Percentiles rank a stretch among this genome's conserved stretches.
These are phyloP conservation scores for Pseudogymnoascus sp. DNA, from an alignment of 2,329 filamentous ascomycete genomes.

Conservation along the genomic window DNA sequence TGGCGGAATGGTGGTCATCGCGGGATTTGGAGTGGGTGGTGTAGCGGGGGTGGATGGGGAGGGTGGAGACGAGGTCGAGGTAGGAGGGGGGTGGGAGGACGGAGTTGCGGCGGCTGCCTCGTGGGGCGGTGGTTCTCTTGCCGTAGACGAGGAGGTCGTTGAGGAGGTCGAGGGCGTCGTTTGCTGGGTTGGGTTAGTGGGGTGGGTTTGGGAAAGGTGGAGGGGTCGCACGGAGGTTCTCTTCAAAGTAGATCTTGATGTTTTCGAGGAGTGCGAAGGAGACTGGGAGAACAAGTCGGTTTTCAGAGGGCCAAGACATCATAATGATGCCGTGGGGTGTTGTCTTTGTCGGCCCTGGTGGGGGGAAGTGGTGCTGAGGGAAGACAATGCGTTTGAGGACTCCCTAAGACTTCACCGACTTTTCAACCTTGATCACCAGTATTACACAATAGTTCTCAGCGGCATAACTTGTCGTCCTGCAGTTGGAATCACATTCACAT, in stretches of 20 bases:
- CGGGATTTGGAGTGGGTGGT: slow-evolving; percentile 63
- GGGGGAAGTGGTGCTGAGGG: not conserved
- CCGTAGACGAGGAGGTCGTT: slow-evolving; percentile 55
- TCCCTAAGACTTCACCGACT: not conserved
- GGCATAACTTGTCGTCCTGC: not conserved
- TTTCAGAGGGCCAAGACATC: slow-evolving; percentile 25
- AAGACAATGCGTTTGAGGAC: not conserved
- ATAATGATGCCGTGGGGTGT: not conserved
- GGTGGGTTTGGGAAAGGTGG: not conserved
- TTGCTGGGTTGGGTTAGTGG: slow-evolving; percentile 33
- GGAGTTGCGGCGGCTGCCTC: slow-evolving; percentile 27
- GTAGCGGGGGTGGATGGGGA: slow-evolving; percentile 73
- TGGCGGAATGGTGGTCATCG: slow-evolving; percentile 31
- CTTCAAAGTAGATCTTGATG: slow-evolving; percentile 67
- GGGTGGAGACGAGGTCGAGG: slow-evolving; percentile 68
- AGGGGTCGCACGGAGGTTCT: slow-evolving; percentile 31
- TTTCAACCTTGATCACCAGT: not conserved
- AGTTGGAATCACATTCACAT: not conserved
- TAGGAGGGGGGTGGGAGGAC: slow-evolving; percentile 58
- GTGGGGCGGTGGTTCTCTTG: slow-evolving; percentile 11
- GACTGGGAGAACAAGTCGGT: slow-evolving; percentile 48
- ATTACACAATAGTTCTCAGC: not conserved
- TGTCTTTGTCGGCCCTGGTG: not conserved
- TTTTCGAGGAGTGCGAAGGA: slow-evolving; percentile 59
- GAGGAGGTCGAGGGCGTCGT: slow-evolving; percentile 56